A percentile compares a stretch with the other conserved stretches of the same genome.
Evolutionary conservation across 208 protist species (phyloP).

Genomic region (Phytomonas sp.): DNA sequence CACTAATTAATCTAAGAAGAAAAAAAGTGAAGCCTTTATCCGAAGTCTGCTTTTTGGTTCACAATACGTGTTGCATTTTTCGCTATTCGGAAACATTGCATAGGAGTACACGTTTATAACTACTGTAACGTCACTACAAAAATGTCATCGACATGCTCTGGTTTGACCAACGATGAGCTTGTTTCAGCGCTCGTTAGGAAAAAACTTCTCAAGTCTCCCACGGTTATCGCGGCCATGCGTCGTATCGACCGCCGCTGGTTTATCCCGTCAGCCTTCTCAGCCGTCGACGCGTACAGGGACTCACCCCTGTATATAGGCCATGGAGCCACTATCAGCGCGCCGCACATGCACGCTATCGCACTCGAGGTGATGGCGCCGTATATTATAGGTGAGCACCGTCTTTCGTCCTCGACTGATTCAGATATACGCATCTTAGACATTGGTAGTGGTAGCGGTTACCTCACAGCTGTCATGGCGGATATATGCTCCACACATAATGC

Average conservation of each 20-base stretch:
- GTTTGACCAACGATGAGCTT: conserved; percentile 52
- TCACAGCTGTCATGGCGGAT: conserved; percentile 66
- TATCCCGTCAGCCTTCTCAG: conserved; percentile 14
- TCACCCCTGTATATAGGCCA: conserved; percentile 72
- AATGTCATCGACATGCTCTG: conserved; percentile 81
- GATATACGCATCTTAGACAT: conserved; percentile 59
- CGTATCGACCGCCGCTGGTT: conserved; percentile 77
- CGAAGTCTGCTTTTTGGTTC: neutral
- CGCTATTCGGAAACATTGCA: neutral
- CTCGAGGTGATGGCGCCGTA: conserved; percentile 60
- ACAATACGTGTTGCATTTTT: neutral
- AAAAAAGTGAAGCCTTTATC: too few species aligned
- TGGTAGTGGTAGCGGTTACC: conserved; percentile 85
- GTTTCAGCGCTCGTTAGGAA: conserved; percentile 41
- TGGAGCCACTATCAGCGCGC: conserved; percentile 80
- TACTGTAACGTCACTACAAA: neutral
- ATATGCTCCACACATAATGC: conserved; percentile 31
- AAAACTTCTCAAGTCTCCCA: conserved; percentile 37
- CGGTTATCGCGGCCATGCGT: conserved; percentile 49
- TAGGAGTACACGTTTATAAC: too few species aligned
- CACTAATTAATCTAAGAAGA: too few species aligned
- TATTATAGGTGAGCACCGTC: neutral
- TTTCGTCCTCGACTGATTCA: too few species aligned
- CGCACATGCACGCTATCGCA: conserved; percentile 90
- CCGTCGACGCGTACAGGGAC: conserved; percentile 57